Conservation (phyloP, 2,329 filamentous ascomycete genomes). For the Rosellinia necatrix region DNA sequence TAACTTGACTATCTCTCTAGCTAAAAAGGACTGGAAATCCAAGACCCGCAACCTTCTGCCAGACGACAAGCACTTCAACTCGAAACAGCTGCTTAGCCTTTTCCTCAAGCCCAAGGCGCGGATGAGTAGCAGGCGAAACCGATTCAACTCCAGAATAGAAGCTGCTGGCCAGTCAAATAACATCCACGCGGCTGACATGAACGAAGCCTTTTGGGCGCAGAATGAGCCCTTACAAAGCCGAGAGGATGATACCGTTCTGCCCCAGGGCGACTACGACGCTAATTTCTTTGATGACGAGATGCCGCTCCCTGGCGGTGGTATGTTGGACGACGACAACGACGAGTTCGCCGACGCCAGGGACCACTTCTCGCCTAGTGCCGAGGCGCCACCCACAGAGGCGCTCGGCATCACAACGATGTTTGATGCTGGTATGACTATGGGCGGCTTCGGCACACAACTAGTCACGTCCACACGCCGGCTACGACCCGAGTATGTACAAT, state of each 20-base stretch:
- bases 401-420: constrained; percentile 56
- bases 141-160: constrained; percentile 50
- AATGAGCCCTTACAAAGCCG: constrained; percentile 56
- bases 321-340: constrained; percentile 69
- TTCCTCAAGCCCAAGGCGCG: constrained; percentile 95
- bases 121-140: constrained; percentile 68
- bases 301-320: constrained; percentile 65
- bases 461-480: constrained; percentile 67
- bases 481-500: constrained; percentile 71
- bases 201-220: constrained; percentile 94
- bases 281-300: constrained; percentile 94
- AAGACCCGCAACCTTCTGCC: constrained; percentile 91
- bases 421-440: constrained; percentile 54
- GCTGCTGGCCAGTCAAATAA: constrained; percentile 55
- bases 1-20: constrained; percentile 80
- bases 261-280: constrained; percentile 86
- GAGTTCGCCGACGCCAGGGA: constrained; percentile 83
- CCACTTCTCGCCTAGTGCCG: constrained; percentile 71
- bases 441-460: constrained; percentile 66
- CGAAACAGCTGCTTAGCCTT: constrained; percentile 81
- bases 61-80: constrained; percentile 98
- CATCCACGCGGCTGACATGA: constrained; percentile 75
- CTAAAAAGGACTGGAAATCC: constrained; percentile 94
- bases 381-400: constrained; percentile 52
- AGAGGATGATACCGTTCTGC: constrained; percentile 61